Evolutionary conservation across 345 rosid genomes (phyloP).

Genomic region (Hypericum androsaemum): DNA sequence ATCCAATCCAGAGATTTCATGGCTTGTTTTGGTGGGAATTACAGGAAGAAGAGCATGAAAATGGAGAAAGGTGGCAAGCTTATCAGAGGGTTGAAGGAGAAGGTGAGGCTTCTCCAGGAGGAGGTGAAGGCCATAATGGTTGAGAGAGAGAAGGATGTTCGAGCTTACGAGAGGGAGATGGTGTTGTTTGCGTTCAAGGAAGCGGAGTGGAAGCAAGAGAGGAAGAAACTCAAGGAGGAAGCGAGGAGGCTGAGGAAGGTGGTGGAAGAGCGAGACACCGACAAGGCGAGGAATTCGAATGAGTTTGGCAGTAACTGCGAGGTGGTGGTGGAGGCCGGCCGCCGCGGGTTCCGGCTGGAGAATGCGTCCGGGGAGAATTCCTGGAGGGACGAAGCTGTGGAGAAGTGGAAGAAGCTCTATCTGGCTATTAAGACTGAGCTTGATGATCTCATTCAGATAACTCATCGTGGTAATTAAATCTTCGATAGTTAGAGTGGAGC

Average conservation of each 20-base stretch:
- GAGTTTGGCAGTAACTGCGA: slow-evolving; percentile 4
- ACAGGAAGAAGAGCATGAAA: slow-evolving; percentile 17
- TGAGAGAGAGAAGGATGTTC: slow-evolving; percentile 36
- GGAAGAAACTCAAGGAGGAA: slow-evolving; percentile 51
- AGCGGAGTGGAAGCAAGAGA: slow-evolving; percentile 64
- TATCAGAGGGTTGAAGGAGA: slow-evolving; percentile 20
- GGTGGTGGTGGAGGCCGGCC: slow-evolving; percentile 22
- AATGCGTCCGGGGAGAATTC: slow-evolving; percentile 62
- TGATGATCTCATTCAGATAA: slow-evolving; percentile 60
- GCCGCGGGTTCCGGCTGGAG: slow-evolving; percentile 31
- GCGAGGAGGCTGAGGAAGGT: slow-evolving; percentile 40
- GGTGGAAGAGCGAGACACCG: slow-evolving; percentile 35
- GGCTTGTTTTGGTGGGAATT: slow-evolving; percentile 38
- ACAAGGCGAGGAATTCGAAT: slow-evolving; percentile 15
- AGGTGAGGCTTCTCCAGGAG: slow-evolving; percentile 35
- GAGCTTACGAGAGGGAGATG: slow-evolving; percentile 35
- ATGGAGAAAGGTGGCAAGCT: slow-evolving; percentile 7
- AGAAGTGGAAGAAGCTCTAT: slow-evolving; percentile 76
- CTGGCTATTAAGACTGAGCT: slow-evolving; percentile 78
- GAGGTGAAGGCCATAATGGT: slow-evolving; percentile 34
- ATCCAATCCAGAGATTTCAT: slow-evolving; percentile 10
- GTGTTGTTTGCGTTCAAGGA: slow-evolving; percentile 38
- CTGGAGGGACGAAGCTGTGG: slow-evolving; percentile 58
- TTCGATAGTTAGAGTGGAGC: no score
- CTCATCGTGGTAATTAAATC: slow-evolving; percentile 31